Percentiles rank a stretch among this genome's conserved stretches.
These are phyloP conservation scores for Stellera chamaejasme DNA, from an alignment of 345 rosid genomes.

Conservation along the genomic window DNA sequence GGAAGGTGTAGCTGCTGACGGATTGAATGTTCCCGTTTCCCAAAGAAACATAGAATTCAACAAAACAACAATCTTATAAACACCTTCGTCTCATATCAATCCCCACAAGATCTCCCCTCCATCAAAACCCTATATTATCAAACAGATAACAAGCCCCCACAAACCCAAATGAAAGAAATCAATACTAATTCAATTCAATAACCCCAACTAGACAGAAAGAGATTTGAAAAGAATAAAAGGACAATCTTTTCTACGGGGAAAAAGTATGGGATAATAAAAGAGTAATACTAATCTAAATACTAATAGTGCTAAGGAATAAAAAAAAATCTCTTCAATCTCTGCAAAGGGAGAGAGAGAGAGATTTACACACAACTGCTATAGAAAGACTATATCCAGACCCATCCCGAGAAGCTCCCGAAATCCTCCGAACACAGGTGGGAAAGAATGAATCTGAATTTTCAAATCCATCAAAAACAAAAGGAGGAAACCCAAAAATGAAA, in stretches of 20 bases:
- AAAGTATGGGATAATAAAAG: not conserved
- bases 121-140: conserved; percentile 40
- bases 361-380: conserved; percentile 20
- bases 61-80: conserved; percentile 28
- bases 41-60: conserved; percentile 29
- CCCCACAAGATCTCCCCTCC: conserved; percentile 56
- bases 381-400: conserved; percentile 34
- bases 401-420: conserved; percentile 39
- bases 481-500: not conserved
- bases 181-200: conserved; percentile 19
- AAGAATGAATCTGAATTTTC: conserved; percentile 27
- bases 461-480: conserved; percentile 28
- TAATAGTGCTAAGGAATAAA: not conserved
- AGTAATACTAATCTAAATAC: not conserved
- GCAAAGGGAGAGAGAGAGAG: conserved; percentile 18
- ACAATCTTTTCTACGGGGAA: not conserved
- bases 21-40: conserved; percentile 31
- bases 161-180: conserved; percentile 17
- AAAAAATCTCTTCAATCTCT: conserved; percentile 23
- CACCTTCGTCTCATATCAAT: conserved; percentile 37
- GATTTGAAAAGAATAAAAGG: not conserved
- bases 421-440: conserved; percentile 46
- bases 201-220: conserved; percentile 17
- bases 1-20: conserved; percentile 26
- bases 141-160: conserved; percentile 23